Base-by-base conservation (phyloP, 768 basidiomycete species). In the Pisolithus microcarpus region DNA sequence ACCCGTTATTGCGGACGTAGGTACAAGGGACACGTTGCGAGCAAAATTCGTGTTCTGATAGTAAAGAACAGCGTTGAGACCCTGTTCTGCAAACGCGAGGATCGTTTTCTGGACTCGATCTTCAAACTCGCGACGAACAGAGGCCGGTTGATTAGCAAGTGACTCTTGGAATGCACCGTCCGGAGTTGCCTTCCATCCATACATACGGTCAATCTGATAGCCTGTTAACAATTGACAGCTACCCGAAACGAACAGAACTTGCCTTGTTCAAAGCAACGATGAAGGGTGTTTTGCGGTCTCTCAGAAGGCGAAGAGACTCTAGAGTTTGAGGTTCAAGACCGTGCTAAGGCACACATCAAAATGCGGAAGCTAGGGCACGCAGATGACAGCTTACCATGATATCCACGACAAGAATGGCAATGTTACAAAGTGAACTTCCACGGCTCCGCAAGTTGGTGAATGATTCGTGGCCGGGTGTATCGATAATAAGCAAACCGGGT, bases 401-500 rank as follows among this genome's bases (percentile, higher is more conserved):
- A 76, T 98, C 96, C 30, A 99, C 95, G 52, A 99, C 96, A 46
- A 99, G 82, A 62, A 99, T 92, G 52, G 96, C 96, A 54, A 99
- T 98, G 72, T 99, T 98, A 71, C 95, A 98, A 21, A 99, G 77
- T 7, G 93, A 96, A 55, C 91, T 93, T 64, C 96, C 96, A 64
- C 96, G 87, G 15, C 87, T 84, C 44, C 96, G 90, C 65, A 98
- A 69, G 68, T 98, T 98, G 7, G 92, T 92, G 79, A 99, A 99
- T 5, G 93, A 95, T 71, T 98, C 96, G 82, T 99, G 96, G 50
- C 96, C 96, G 50, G 96, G 96, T 2, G 96, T 99, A 66, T 99
- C 96, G 59, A 99, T 98, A 59, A 99, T 67, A 50, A 99, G 77
- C 15, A 99, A 78, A 67, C 96, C 96, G 34, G 96, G 96, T 54